These are phyloP conservation scores for Talaromyces atroroseus DNA, from an alignment of 2,329 filamentous ascomycete species.

Conservation along the genomic window DNA sequence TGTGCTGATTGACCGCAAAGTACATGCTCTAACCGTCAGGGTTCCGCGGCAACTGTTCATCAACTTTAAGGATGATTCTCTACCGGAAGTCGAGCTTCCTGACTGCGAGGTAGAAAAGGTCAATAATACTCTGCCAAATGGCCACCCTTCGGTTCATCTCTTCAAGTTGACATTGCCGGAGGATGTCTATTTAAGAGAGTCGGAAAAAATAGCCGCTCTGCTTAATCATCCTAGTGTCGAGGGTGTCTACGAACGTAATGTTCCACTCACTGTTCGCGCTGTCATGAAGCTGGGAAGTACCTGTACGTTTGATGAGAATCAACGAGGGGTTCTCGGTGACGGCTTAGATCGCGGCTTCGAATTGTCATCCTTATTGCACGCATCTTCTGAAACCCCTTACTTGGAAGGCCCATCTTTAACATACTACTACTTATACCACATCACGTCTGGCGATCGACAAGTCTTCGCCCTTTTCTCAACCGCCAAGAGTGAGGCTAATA, in stretches of 20 bases:
- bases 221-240: conserved; percentile 94
- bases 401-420: conserved; percentile 68
- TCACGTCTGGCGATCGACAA: conserved; percentile 82
- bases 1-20: conserved; percentile 87
- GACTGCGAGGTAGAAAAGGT: conserved; percentile 90
- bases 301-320: conserved; percentile 88
- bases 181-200: conserved; percentile 76
- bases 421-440: conserved; percentile 90
- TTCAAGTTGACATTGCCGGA: conserved; percentile 92
- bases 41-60: conserved; percentile 87
- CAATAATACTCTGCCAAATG: conserved; percentile 87
- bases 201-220: conserved; percentile 72
- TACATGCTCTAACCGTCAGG: conserved; percentile 81
- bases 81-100: conserved; percentile 81
- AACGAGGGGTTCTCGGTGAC: conserved; percentile 84
- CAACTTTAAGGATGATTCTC: conserved; percentile 79
- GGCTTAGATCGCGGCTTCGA: conserved; percentile 94
- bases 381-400: conserved; percentile 65
- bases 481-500: conserved; percentile 68
- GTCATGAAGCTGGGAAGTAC: conserved; percentile 83
- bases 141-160: conserved; percentile 85
- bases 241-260: conserved; percentile 91
- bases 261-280: conserved; percentile 80
- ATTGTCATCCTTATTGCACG: conserved; percentile 65
- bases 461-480: conserved; percentile 93